phyloP scores from a whole-genome alignment of 2,329 filamentous ascomycete species.

The Byssothecium circinans region DNA sequence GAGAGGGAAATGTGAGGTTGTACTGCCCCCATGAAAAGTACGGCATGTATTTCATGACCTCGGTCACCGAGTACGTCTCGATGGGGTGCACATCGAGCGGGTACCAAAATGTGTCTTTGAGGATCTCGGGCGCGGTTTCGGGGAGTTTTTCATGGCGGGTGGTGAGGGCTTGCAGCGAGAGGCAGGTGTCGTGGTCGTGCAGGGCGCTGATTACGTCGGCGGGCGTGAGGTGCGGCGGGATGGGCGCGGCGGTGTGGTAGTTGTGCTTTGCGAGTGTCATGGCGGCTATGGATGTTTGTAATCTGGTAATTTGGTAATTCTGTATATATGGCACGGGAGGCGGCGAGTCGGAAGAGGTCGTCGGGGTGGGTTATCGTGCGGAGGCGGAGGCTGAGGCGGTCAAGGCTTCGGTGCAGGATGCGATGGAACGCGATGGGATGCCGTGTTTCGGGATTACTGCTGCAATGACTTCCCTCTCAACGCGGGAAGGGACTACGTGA shows the following conservation, averaged over 20 bases:
- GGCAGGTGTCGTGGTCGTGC: slow-evolving; percentile 38
- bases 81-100: slow-evolving; percentile 32
- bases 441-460: too few relatives aligned
- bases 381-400: too few relatives aligned
- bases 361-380: too few relatives aligned
- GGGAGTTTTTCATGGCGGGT: slow-evolving; percentile 30
- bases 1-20: slow-evolving; percentile 32
- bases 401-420: too few relatives aligned
- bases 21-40: slow-evolving; percentile 35
- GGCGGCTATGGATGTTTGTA: too few relatives aligned
- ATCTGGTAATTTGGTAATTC: too few relatives aligned
- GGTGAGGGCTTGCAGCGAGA: slow-evolving; percentile 39
- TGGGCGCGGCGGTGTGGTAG: slow-evolving; percentile 33
- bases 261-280: slow-evolving; percentile 31
- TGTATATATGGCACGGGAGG: too few relatives aligned
- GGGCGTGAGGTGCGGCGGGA: slow-evolving; percentile 31
- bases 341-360: too few relatives aligned
- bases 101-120: slow-evolving; percentile 42
- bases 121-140: slow-evolving; percentile 21
- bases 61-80: slow-evolving; percentile 33
- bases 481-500: too few relatives aligned
- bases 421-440: too few relatives aligned
- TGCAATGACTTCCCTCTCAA: too few relatives aligned
- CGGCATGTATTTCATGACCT: slow-evolving; percentile 33
- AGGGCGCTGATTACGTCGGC: slow-evolving; percentile 32